Conservation (phyloP, 2,329 filamentous ascomycete species). For the Didymella sp. region DNA sequence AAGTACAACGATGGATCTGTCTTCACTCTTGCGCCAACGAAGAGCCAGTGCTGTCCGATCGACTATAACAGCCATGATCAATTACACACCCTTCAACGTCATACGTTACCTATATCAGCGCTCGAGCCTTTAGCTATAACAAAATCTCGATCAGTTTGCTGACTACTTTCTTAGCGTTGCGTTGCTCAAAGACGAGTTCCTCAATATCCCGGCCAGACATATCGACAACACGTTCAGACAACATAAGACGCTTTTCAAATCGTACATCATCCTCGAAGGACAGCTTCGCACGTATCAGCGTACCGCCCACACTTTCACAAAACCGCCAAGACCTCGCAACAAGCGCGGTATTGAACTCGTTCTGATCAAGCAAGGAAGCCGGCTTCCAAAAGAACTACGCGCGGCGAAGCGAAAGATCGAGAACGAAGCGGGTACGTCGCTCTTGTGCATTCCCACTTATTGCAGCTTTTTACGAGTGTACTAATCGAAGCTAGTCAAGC, state of each 20-base stretch:
- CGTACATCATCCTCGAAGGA: constrained; percentile 45
- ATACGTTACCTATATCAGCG: background rate
- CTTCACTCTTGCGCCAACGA: constrained; percentile 2
- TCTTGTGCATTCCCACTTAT: too few species aligned
- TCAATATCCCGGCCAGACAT: constrained; percentile 45
- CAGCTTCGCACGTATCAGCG: constrained; percentile 35
- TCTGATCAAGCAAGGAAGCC: constrained; percentile 34
- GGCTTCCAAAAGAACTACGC: constrained; percentile 41
- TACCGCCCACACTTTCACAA: constrained; percentile 26
- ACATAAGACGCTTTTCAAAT: constrained; percentile 49
- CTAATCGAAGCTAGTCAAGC: constrained; percentile 33
- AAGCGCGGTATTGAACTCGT: constrained; percentile 27
- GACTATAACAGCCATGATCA: background rate
- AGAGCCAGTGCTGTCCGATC: background rate
- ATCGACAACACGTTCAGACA: constrained; percentile 42
- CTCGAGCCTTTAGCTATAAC: background rate
- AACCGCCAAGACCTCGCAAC: constrained; percentile 29
- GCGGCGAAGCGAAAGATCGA: constrained; percentile 40
- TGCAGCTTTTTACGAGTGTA: background rate
- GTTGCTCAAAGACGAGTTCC: constrained; percentile 54
- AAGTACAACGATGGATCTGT: background rate
- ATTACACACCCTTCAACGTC: background rate
- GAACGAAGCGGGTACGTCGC: constrained; percentile 27
- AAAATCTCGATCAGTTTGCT: constrained; percentile 7
- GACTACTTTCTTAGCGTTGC: constrained; percentile 30